Conservation (phyloP, 1,284 basidiomycete species). For the Malassezia restricta region DNA sequence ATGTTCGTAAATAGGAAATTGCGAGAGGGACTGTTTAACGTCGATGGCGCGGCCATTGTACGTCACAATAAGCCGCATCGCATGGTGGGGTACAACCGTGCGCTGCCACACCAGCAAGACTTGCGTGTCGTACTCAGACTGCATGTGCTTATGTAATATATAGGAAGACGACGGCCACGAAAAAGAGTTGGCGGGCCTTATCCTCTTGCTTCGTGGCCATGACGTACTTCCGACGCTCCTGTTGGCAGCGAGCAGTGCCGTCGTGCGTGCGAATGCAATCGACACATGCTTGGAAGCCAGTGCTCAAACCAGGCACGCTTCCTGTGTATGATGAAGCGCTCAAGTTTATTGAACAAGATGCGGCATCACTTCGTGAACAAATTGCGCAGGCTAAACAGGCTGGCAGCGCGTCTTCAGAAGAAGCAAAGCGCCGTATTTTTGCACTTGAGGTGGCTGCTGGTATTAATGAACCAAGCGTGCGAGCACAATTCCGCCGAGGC, state of each 20-base stretch:
- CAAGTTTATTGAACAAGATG: slow-evolving; percentile 53
- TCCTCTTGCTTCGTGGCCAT: too few relatives aligned
- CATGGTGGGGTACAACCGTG: not conserved
- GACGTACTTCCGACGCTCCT: too few relatives aligned
- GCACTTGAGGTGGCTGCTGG: slow-evolving; percentile 57
- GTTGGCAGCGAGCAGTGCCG: not conserved
- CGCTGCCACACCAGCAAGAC: too few relatives aligned
- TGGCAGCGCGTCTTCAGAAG: slow-evolving; percentile 10
- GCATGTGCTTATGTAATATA: too few relatives aligned
- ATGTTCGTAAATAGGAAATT: slow-evolving; percentile 33
- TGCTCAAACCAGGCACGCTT: slow-evolving; percentile 57
- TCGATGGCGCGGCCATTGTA: slow-evolving; percentile 36
- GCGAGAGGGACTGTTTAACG: slow-evolving; percentile 31
- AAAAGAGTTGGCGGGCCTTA: too few relatives aligned
- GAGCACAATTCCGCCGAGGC: slow-evolving; percentile 65
- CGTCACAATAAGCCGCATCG: slow-evolving; percentile 35
- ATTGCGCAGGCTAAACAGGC: slow-evolving; percentile 37
- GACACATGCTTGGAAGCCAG: slow-evolving; percentile 41
- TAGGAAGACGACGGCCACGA: too few relatives aligned
- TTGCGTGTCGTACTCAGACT: too few relatives aligned
- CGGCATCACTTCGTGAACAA: slow-evolving; percentile 49
- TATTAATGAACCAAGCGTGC: slow-evolving; percentile 63
- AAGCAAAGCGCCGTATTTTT: slow-evolving; percentile 49
- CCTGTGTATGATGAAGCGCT: slow-evolving; percentile 74
- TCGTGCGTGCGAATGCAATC: not conserved